Evolutionary conservation across 2,329 filamentous ascomycete species (phyloP), one percentile per base, ranked within the genome.

Genomic region (Acephala macrosclerotiorum): DNA sequence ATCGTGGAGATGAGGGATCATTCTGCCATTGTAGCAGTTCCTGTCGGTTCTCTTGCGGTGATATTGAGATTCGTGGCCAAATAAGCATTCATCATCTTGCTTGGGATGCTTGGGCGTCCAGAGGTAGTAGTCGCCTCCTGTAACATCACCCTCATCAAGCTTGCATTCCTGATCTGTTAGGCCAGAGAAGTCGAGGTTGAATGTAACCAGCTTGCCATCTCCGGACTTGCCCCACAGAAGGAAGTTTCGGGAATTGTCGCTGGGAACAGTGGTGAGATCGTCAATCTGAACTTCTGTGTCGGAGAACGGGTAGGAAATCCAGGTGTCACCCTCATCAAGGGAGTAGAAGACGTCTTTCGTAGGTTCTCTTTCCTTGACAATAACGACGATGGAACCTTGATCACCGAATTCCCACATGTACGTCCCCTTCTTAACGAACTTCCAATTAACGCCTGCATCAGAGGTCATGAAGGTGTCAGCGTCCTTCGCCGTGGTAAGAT

Each of bases 401-500:
- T 99, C 96, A 65, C 96, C 96, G 76, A 93, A 97, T 75, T 97
- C 93, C 93, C 94, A 99, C 74, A 91, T 91, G 83, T 94, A 97
- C 40, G 85, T 87, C 6, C 96, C 96, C 79, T 96, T 94, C 80
- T 92, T 95, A 67, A 95, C 89, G 65, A 89, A 87, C 70, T 85
- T 89, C 96, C 96, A 99, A 45, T 83, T 92, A 60, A 98, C 85
- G 63, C 96, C 96, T n/a, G 91, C 96, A 77, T 99, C 94, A 0
- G 85, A 85, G 12, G 93, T 96, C 83, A 98, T 91, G 80, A 95
- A 99, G 0, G 95, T 98, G 75, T 96, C 91, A 16, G 91, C 91
- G 61, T 91, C 88, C 18, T 82, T 76, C 12, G 61, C 64, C 5
- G 60, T 11, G 6, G 61, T 60, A 3, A 78, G 70, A 29, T 70